Percentiles rank a stretch among this genome's conserved stretches.
phyloP scores from a whole-genome alignment of 495 filamentous ascomycete genomes.

The Thermochaetoides thermophila region DNA sequence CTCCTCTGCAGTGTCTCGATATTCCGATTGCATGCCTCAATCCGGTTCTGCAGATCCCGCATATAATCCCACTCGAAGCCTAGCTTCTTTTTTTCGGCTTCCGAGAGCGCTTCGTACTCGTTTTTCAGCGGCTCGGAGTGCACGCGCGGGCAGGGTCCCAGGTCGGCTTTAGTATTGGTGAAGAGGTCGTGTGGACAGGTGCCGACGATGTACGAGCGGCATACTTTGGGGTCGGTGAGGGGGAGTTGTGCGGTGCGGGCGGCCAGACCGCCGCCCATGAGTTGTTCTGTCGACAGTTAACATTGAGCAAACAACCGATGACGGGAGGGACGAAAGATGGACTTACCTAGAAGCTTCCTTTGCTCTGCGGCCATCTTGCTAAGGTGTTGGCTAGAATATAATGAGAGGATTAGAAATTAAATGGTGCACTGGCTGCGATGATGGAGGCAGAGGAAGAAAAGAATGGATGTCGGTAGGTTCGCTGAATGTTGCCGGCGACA shows the following conservation, averaged over 20 bases:
- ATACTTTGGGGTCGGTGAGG: constrained; percentile 87
- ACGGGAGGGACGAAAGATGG: constrained; percentile 1
- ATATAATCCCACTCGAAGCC: constrained; percentile 95
- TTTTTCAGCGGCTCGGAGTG: constrained; percentile 78
- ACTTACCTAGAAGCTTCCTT: constrained; percentile 78
- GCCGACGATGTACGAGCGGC: constrained; percentile 84
- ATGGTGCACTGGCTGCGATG: too few relatives aligned
- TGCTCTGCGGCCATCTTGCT: constrained; percentile 80
- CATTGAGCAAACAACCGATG: neutral
- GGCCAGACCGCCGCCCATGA: constrained; percentile 58
- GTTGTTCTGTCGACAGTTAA: constrained; percentile 46
- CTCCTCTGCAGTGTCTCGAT: constrained; percentile 83
- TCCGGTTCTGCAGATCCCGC: constrained; percentile 86
- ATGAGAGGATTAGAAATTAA: neutral
- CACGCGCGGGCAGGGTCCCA: constrained; percentile 79
- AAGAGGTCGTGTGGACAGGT: constrained; percentile 98
- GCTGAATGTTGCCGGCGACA: too few relatives aligned
- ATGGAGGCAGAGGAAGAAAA: too few relatives aligned
- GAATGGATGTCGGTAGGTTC: neutral
- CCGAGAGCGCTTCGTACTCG: constrained; percentile 61
- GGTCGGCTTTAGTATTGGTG: constrained; percentile 97
- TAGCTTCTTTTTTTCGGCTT: constrained; percentile 57
- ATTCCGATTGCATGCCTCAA: constrained; percentile 88
- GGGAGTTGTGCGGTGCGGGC: constrained; percentile 64
- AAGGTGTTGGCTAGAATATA: neutral